Evolutionary conservation across 2,329 filamentous ascomycete species (phyloP).

Genomic region (Purpureocillium takamizusanense): DNA sequence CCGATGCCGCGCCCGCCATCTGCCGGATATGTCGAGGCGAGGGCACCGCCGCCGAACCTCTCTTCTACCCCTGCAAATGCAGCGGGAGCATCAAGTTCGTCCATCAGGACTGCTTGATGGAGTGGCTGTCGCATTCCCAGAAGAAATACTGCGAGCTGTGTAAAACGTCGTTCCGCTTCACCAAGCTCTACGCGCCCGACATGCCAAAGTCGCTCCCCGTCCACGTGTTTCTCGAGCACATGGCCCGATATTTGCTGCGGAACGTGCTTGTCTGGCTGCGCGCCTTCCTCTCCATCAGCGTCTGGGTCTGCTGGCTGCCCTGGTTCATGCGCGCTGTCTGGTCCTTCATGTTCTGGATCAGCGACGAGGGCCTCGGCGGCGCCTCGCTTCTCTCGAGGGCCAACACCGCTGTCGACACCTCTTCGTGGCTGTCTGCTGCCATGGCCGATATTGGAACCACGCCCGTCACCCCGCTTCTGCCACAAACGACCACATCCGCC

Average conservation of each 20-base stretch:
- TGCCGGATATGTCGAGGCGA: constrained; percentile 96
- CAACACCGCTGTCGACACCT: constrained; percentile 13
- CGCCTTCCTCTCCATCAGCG: constrained; percentile 65
- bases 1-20: constrained; percentile 52
- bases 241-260: constrained; percentile 61
- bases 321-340: constrained; percentile 88
- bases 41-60: constrained; percentile 68
- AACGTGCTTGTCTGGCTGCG: constrained; percentile 72
- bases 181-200: constrained; percentile 88
- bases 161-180: constrained; percentile 97
- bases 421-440: constrained; percentile 20
- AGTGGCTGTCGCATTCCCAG: constrained; percentile 96
- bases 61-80: constrained; percentile 98
- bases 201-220: constrained; percentile 83
- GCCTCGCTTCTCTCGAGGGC: constrained; percentile 16
- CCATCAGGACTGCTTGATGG: constrained; percentile 96
- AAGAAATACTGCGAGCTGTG: constrained; percentile 99
- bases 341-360: constrained; percentile 91
- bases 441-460: constrained; percentile 18
- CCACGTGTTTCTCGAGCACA: constrained; percentile 71
- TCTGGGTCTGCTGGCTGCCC: constrained; percentile 85
- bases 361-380: constrained; percentile 58
- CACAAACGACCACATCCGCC: constrained; percentile 20
- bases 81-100: constrained; percentile 98
- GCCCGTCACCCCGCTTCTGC: constrained; percentile 24